Conservation (phyloP, 257 asterid genomes). For the Voacanga thouarsii region DNA sequence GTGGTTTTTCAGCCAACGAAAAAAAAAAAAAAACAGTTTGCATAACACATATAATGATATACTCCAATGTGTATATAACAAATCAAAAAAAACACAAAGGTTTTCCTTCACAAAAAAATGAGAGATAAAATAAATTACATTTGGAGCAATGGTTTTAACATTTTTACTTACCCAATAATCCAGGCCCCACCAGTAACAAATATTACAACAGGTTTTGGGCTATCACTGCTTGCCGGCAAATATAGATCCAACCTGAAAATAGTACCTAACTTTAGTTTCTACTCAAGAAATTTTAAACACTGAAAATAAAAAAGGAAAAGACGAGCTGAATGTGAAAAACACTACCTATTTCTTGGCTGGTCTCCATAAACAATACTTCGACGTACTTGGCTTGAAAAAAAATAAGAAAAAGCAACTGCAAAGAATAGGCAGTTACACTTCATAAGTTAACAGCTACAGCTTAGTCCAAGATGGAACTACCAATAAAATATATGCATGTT, state of each 20-base stretch:
- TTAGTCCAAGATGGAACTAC: background rate
- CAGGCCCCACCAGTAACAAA: slow-evolving; percentile 99
- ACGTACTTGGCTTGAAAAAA: slow-evolving; percentile 72
- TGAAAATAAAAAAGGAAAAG: background rate
- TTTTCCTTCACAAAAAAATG: background rate
- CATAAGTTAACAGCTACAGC: background rate
- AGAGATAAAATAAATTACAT: slow-evolving; percentile 7
- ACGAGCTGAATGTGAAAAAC: background rate
- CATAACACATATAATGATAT: background rate
- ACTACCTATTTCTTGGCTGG: slow-evolving; percentile 88
- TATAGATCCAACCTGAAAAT: slow-evolving; percentile 83
- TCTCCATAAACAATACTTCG: slow-evolving; percentile 86
- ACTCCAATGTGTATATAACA: background rate
- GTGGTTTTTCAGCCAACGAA: background rate
- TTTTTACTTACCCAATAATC: slow-evolving; percentile 83
- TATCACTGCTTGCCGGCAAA: slow-evolving; percentile 57
- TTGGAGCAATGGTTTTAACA: background rate
- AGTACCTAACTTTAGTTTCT: slow-evolving; percentile 5
- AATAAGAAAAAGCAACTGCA: slow-evolving; percentile 81
- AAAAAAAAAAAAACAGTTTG: no score
- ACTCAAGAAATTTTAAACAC: slow-evolving; percentile 13
- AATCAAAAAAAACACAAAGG: background rate
- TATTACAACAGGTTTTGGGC: slow-evolving; percentile 78
- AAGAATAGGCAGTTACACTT: slow-evolving; percentile 24
- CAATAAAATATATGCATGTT: background rate